Base-by-base conservation (phyloP, 768 basidiomycete species). In the Phanerochaete carnosa region DNA sequence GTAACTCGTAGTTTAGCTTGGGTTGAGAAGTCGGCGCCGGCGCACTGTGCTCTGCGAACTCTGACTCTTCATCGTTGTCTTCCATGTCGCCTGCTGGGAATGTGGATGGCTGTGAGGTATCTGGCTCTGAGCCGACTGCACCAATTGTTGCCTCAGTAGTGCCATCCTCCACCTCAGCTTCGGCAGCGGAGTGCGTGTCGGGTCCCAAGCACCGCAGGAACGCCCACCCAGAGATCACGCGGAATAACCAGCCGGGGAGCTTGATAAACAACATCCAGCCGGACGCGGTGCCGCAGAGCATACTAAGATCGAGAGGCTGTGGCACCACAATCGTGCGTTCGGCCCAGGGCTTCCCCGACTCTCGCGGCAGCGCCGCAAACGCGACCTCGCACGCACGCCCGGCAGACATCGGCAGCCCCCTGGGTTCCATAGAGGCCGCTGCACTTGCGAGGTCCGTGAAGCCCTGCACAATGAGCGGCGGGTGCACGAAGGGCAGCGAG, bases 401-500 rank as follows among this genome's bases (percentile, higher is more conserved):
- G 23, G 30, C 15, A 15, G 12, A 8, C 15, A 11, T 26, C 39
- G n/a, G 32, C 4, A 2, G 26, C 8, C 7, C 12, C 1, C n/a
- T 15, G 29, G 29, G 2, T 45, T 68, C 51, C 23, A 46, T 55
- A 12, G 23, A 43, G 8, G 64, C 66, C 4, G 58, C 60, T 16
- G 7, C 30, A 9, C 2, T 37, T 8, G 60, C 15, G 22, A 57
- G 19, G 25, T 57, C 54, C 5, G 45, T 30, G 30, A 74, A 61
- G 11, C 59, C 64, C 46, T 72, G 68, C 13, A 75, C 64, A 28
- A 74, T 25, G 19, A 57, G 47, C 7, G 69, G 59, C 6, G 73
- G 72, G 9, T 68, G 67, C 56, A 73, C 69, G 58, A 71, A 57
- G 25, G 72, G 66, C 25, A 74, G 45, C 8, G 68, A 67, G 37